These are phyloP conservation scores for Hirschioporus abietinus DNA, from an alignment of 768 basidiomycete genomes.

Conservation along the genomic window DNA sequence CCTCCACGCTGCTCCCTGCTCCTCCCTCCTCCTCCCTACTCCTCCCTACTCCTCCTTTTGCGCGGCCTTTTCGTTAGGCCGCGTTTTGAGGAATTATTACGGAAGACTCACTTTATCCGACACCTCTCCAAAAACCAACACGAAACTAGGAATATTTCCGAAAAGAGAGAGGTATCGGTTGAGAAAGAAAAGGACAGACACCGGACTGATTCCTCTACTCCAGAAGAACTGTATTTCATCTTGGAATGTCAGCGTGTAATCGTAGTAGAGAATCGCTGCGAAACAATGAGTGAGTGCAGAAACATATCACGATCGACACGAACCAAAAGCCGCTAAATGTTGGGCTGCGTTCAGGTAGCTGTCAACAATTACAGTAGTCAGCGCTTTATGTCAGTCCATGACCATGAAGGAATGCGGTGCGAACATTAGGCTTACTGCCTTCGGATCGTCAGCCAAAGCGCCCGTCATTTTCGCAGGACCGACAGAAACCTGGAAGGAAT, in stretches of 20 bases:
- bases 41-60: too few relatives aligned
- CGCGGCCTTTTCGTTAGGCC: too few relatives aligned
- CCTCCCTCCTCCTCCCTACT: too few relatives aligned
- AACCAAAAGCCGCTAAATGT: neutral
- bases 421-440: neutral
- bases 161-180: conserved; percentile 17
- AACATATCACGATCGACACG: neutral
- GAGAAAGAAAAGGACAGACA: conserved; percentile 14
- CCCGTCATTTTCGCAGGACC: too few relatives aligned
- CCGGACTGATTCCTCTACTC: conserved; percentile 5
- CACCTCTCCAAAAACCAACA: neutral
- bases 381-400: neutral
- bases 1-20: too few relatives aligned
- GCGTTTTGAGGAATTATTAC: too few relatives aligned
- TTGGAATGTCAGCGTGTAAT: conserved; percentile 16
- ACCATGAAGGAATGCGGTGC: too few relatives aligned
- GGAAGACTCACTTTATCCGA: neutral
- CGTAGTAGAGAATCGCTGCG: conserved; percentile 19
- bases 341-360: neutral
- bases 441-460: too few relatives aligned
- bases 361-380: neutral
- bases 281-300: conserved; percentile 19
- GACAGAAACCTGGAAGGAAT: too few relatives aligned
- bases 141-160: conserved; percentile 14
- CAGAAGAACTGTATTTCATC: conserved; percentile 17